These are phyloP conservation scores for Pichia sp. DNA, from an alignment of 1,139 yeast genomes.

Conservation along the genomic window DNA sequence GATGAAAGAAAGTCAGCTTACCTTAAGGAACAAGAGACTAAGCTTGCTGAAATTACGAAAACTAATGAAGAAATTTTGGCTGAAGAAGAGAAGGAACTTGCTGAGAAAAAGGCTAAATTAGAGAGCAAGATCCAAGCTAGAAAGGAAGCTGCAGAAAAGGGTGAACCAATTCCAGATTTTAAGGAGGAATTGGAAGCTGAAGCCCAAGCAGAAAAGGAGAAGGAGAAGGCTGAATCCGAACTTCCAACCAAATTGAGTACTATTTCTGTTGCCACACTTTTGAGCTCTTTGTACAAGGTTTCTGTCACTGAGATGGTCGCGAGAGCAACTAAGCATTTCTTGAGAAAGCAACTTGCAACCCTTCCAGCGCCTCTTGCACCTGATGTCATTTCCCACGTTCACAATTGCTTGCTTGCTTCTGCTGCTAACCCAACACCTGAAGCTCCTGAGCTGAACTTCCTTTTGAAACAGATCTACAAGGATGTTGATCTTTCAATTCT, in stretches of 20 bases:
- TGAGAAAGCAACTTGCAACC: constrained; percentile 41
- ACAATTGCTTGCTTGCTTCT: constrained; percentile 62
- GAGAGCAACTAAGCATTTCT: constrained; percentile 70
- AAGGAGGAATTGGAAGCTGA: constrained; percentile 17
- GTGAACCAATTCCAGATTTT: constrained; percentile 28
- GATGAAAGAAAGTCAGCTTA: constrained; percentile 21
- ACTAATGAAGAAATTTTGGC: constrained; percentile 23
- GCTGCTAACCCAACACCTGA: constrained; percentile 38
- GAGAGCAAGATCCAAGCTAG: constrained; percentile 26
- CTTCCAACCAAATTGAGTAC: constrained; percentile 34
- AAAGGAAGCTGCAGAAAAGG: constrained; percentile 33
- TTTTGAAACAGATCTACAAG: constrained; percentile 38
- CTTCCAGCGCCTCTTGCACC: constrained; percentile 55
- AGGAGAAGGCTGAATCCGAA: constrained; percentile 31
- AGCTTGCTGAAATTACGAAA: constrained; percentile 22
- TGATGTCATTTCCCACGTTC: constrained; percentile 58
- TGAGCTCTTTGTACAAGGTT: constrained; percentile 40
- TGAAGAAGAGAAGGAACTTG: constrained; percentile 30
- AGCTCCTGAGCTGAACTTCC: constrained; percentile 32
- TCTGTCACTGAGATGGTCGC: constrained; percentile 66
- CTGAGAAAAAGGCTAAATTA: constrained; percentile 24
- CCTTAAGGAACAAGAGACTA: constrained; percentile 16
- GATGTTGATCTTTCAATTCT: constrained; percentile 32
- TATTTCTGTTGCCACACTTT: constrained; percentile 37
- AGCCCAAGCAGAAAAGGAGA: constrained; percentile 31